Evolutionary conservation across 805 yeast species (phyloP).

Genomic region (Lipomyces anomalus): DNA sequence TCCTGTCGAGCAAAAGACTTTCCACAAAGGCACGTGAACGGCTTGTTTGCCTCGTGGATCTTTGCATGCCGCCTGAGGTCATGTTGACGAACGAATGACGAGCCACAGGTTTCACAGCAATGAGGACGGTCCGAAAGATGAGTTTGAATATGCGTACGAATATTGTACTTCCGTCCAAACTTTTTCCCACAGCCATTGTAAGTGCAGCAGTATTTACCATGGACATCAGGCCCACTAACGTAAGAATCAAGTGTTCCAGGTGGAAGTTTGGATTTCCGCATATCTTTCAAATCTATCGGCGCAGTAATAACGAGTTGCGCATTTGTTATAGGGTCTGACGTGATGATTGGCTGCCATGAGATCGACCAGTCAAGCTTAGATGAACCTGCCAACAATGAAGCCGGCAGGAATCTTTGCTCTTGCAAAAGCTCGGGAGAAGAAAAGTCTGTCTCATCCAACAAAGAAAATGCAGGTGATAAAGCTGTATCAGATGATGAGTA

Average conservation of each 20-base stretch:
- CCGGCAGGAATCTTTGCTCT: conserved; percentile 3
- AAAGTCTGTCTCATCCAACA: conserved; percentile 14
- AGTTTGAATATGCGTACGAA: conserved; percentile 92
- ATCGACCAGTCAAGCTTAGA: conserved; percentile 7
- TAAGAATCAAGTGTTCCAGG: conserved; percentile 10
- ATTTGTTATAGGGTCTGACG: conserved; percentile 20
- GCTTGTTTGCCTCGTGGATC: conserved; percentile 67
- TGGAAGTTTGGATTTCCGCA: conserved; percentile 6
- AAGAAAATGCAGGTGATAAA: conserved; percentile 15
- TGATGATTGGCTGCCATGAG: conserved; percentile 21
- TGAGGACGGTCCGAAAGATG: conserved; percentile 94
- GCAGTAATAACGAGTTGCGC: conserved; percentile 5
- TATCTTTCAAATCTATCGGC: conserved; percentile 4
- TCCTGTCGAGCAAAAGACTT: conserved; percentile 86
- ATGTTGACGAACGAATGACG: conserved; percentile 90
- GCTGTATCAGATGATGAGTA: conserved; percentile 1
- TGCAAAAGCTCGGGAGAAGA: conserved; percentile 19
- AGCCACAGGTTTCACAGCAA: conserved; percentile 65
- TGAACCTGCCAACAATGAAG: background rate
- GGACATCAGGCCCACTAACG: conserved; percentile 37
- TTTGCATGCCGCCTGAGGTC: conserved; percentile 86
- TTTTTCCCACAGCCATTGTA: conserved; percentile 74
- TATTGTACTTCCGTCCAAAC: conserved; percentile 84
- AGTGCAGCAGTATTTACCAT: conserved; percentile 66
- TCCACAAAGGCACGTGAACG: conserved; percentile 83